Evolutionary conservation across 176 grass and related monocot species (phyloP).

Genomic region (Chloris gayana): DNA sequence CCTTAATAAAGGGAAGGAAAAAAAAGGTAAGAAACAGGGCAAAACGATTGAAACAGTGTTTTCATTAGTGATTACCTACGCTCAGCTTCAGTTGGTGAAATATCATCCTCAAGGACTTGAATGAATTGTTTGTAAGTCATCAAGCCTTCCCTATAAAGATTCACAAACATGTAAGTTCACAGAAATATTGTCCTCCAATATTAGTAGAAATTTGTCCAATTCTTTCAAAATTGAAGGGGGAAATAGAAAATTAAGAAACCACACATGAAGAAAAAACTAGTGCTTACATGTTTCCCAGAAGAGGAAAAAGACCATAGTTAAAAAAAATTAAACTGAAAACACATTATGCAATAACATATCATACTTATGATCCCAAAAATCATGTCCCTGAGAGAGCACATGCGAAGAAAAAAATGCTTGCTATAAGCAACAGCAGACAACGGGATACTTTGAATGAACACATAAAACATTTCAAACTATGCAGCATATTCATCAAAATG

Average conservation of each 20-base stretch:
- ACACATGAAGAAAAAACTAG: neutral
- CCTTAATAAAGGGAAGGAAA: slow-evolving; percentile 46
- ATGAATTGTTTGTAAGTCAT: slow-evolving; percentile 99
- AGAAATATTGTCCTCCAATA: slow-evolving; percentile 14
- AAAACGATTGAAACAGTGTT: slow-evolving; percentile 20
- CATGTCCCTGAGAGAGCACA: neutral
- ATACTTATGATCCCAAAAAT: neutral
- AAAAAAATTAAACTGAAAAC: neutral
- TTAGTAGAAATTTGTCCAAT: slow-evolving; percentile 17
- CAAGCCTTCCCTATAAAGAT: slow-evolving; percentile 84
- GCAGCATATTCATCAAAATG: neutral
- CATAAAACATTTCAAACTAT: neutral
- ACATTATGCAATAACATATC: slow-evolving; percentile 9
- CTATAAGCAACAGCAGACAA: neutral
- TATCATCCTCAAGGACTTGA: slow-evolving; percentile 98
- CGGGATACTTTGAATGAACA: neutral
- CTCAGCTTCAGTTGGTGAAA: slow-evolving; percentile 94
- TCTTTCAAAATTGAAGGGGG: slow-evolving; percentile 1
- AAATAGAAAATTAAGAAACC: slow-evolving; percentile 12
- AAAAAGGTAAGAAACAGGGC: slow-evolving; percentile 9
- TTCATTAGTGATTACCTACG: slow-evolving; percentile 53
- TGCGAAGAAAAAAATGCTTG: slow-evolving; percentile 11
- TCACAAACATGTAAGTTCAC: slow-evolving; percentile 35
- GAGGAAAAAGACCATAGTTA: neutral
- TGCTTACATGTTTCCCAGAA: no score